Evolutionary conservation across 2,329 filamentous ascomycete genomes (phyloP).

Genomic region (Trichoderma lentiforme): DNA sequence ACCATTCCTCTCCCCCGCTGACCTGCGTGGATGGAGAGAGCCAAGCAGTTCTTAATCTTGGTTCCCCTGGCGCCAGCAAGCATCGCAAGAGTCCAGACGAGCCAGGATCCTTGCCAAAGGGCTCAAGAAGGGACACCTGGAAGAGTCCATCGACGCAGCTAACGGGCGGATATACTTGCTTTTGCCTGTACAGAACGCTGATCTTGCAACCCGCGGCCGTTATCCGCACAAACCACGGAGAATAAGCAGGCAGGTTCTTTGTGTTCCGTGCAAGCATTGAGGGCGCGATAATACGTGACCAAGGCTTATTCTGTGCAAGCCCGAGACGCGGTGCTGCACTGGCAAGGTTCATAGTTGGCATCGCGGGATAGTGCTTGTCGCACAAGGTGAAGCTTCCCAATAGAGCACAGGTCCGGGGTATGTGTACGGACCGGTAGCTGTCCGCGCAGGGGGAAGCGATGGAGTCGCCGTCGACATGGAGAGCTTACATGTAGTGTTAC

Average conservation of each 20-base stretch:
- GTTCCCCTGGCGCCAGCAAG: background rate
- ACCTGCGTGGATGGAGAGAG: background rate
- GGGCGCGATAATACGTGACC: background rate
- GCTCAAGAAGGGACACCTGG: background rate
- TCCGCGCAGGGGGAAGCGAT: background rate
- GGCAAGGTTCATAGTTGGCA: background rate
- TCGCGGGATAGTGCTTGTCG: background rate
- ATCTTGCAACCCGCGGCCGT: background rate
- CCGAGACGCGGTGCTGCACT: background rate
- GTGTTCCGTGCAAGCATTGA: background rate
- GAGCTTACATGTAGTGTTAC: background rate
- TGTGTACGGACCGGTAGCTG: background rate
- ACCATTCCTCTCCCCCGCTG: background rate
- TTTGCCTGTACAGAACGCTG: background rate
- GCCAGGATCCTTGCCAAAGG: background rate
- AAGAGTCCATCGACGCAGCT: background rate
- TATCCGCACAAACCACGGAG: conserved; percentile 1
- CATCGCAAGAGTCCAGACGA: background rate
- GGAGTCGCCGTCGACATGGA: background rate
- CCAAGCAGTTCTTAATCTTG: background rate
- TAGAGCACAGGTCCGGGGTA: background rate
- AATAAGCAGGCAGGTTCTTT: background rate
- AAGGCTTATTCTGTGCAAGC: background rate
- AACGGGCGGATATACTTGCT: background rate
- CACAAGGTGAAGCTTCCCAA: background rate